Conservation (phyloP, 2,329 filamentous ascomycete species). For the Ceratocystis colombiana region DNA sequence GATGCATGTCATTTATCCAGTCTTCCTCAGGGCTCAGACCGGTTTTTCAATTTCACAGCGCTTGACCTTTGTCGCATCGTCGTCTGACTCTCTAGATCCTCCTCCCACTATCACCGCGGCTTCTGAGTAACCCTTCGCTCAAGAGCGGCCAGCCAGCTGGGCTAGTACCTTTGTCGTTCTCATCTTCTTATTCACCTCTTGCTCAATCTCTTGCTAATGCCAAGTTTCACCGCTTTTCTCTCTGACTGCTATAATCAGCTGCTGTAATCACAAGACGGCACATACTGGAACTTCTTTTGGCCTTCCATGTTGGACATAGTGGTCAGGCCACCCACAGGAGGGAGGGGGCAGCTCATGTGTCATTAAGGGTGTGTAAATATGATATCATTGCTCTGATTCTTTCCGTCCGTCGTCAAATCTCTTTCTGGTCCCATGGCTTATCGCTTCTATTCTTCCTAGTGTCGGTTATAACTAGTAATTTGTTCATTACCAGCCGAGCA, state of each 20-base stretch:
- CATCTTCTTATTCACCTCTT: background rate
- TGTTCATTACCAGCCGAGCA: background rate
- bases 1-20: background rate
- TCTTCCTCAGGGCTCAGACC: background rate
- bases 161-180: background rate
- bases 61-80: background rate
- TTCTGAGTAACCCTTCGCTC: background rate
- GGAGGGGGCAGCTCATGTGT: background rate
- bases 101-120: background rate
- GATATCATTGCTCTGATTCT: background rate
- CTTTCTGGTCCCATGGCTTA: background rate
- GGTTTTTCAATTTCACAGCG: background rate
- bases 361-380: background rate
- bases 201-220: background rate
- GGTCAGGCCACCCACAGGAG: background rate
- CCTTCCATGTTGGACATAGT: conserved; percentile 1
- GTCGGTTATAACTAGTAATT: background rate
- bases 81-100: conserved; percentile 2
- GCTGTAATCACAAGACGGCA: background rate
- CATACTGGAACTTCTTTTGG: background rate
- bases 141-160: background rate
- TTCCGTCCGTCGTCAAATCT: background rate
- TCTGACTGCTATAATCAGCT: background rate
- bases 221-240: background rate
- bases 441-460: background rate